A percentile compares a stretch with the other conserved stretches of the same genome.
These are phyloP conservation scores for Raffaelea ambrosiae DNA, from an alignment of 2,329 filamentous ascomycete species.

Conservation along the genomic window DNA sequence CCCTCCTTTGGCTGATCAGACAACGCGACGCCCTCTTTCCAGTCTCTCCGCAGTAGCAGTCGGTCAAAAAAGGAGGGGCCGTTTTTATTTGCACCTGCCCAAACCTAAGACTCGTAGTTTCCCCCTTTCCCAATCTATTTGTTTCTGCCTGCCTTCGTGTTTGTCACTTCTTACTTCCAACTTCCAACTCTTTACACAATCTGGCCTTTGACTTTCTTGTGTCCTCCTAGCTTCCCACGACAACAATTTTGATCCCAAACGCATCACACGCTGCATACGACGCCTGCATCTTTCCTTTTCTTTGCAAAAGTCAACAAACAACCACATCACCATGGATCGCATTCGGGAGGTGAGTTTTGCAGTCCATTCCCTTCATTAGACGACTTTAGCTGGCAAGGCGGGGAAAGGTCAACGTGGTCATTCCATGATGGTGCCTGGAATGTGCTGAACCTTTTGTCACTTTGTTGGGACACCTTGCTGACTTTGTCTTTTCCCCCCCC, in stretches of 20 bases:
- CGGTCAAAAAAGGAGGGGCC: slow-evolving; percentile 11
- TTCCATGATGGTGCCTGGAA: too few species aligned
- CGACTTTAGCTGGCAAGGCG: background rate
- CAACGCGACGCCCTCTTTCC: slow-evolving; percentile 1
- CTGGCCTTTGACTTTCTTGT: too few species aligned
- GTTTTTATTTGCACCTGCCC: slow-evolving; percentile 10
- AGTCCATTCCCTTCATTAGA: slow-evolving; percentile 5
- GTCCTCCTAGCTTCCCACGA: too few species aligned
- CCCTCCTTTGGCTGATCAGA: slow-evolving; percentile 6
- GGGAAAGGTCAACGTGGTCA: too few species aligned
- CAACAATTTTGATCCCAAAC: background rate
- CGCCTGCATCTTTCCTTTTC: too few species aligned
- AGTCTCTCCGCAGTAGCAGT: slow-evolving; percentile 5
- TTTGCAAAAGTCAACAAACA: background rate
- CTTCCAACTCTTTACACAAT: too few species aligned
- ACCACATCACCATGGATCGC: slow-evolving; percentile 61
- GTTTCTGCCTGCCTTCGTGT: background rate
- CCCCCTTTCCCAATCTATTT: slow-evolving; percentile 1
- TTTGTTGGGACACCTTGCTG: slow-evolving; percentile 5
- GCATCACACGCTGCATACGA: too few species aligned
- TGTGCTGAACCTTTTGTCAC: too few species aligned
- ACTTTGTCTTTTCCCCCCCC: slow-evolving; percentile 1
- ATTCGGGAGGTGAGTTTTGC: slow-evolving; percentile 71
- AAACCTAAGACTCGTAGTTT: background rate
- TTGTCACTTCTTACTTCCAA: background rate